These are phyloP conservation scores for Torrubiellomyces zombiae DNA, from an alignment of 2,329 filamentous ascomycete genomes.

Conservation along the genomic window DNA sequence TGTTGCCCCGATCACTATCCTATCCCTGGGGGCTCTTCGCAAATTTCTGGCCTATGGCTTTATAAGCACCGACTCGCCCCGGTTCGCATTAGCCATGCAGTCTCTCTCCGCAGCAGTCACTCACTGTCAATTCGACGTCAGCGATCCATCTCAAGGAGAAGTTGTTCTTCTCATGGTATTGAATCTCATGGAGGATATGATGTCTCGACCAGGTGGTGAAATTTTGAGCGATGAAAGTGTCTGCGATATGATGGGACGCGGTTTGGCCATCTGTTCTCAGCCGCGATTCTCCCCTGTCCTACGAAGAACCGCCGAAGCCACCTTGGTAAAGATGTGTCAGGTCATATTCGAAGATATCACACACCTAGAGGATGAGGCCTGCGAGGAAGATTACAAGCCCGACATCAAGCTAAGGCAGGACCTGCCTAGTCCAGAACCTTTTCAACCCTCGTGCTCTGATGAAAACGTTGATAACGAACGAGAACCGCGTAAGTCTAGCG, in stretches of 20 bases:
- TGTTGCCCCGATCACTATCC: slow-evolving; percentile 86
- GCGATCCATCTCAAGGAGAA: slow-evolving; percentile 86
- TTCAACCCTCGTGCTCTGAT: no score
- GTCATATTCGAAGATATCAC: slow-evolving; percentile 92
- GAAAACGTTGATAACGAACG: slow-evolving; percentile 17
- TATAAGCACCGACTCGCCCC: slow-evolving; percentile 67
- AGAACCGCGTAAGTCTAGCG: slow-evolving; percentile 2
- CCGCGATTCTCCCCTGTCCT: slow-evolving; percentile 79
- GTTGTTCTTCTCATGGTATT: slow-evolving; percentile 88
- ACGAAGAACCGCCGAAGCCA: slow-evolving; percentile 80
- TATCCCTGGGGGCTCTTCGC: slow-evolving; percentile 81
- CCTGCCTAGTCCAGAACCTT: slow-evolving; percentile 67
- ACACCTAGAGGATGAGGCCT: slow-evolving; percentile 62
- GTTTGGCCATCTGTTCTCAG: slow-evolving; percentile 92
- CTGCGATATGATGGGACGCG: slow-evolving; percentile 98
- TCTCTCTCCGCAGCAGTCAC: slow-evolving; percentile 87
- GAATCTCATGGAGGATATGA: slow-evolving; percentile 96
- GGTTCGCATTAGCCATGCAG: slow-evolving; percentile 85
- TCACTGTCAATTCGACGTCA: slow-evolving; percentile 93
- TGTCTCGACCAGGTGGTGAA: slow-evolving; percentile 81
- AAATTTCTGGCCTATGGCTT: slow-evolving; percentile 96
- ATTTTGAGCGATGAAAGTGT: slow-evolving; percentile 96
- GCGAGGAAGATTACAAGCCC: slow-evolving; percentile 46
- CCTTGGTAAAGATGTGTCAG: slow-evolving; percentile 98
- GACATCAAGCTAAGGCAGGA: slow-evolving; percentile 52